These are phyloP conservation scores for Symbiodinium natans DNA, from an alignment of 73 alveolate genomes.

Conservation along the genomic window DNA sequence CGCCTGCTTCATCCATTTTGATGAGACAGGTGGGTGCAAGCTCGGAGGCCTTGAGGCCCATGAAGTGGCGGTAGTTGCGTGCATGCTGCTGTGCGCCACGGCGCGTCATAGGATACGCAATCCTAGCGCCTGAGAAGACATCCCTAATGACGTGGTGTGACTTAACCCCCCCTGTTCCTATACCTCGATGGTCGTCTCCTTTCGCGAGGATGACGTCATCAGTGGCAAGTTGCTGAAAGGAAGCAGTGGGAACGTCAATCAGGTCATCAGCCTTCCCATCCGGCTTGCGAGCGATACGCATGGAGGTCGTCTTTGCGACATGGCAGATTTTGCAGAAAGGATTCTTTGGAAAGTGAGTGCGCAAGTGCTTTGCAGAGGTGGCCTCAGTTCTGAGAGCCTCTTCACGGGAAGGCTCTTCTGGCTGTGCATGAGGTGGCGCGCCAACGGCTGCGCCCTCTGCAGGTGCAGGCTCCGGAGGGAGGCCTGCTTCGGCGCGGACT, in stretches of 20 bases:
- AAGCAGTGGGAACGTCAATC: not conserved
- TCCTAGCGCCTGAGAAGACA: not conserved
- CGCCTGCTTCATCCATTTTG: not conserved
- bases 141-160: not conserved
- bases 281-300: not conserved
- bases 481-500: no score
- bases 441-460: no score
- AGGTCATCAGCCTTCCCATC: not conserved
- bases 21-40: not conserved
- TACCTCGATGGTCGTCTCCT: conserved; percentile 2
- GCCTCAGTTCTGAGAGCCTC: not conserved
- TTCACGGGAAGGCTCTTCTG: not conserved
- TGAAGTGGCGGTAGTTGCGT: not conserved
- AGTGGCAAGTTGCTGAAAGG: not conserved
- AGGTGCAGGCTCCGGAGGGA: no score
- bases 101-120: not conserved
- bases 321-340: not conserved
- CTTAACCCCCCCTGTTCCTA: not conserved
- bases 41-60: not conserved
- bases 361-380: not conserved
- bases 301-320: not conserved
- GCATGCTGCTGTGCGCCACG: not conserved
- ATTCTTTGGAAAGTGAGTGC: conserved; percentile 20
- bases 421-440: no score
- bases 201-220: not conserved